phyloP scores from a whole-genome alignment of 2,329 filamentous ascomycete genomes.

The Aspergillus pseudoterreus region DNA sequence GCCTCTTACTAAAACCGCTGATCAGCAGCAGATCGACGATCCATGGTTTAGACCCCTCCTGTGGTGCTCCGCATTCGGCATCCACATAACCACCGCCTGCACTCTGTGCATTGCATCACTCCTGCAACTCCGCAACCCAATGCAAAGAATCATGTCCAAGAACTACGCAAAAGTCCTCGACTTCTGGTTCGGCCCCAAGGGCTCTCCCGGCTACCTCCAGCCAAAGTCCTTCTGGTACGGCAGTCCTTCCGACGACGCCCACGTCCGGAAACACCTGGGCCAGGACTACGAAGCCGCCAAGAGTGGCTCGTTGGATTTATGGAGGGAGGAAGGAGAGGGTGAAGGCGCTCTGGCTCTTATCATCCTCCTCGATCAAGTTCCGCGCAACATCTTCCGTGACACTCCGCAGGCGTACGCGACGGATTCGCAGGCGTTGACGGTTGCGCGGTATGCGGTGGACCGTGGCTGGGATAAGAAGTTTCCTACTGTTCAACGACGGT shows the following conservation, averaged over 20 bases:
- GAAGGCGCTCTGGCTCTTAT: conserved; percentile 32
- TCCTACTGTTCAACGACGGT: conserved; percentile 20
- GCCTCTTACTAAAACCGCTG: too few species aligned
- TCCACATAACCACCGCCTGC: too few species aligned
- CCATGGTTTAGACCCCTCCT: too few species aligned
- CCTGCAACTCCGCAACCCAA: too few species aligned
- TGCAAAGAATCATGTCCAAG: too few species aligned
- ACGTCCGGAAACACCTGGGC: conserved; percentile 16
- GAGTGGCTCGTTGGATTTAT: conserved; percentile 15
- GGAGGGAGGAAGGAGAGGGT: conserved; percentile 13
- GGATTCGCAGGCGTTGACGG: conserved; percentile 24
- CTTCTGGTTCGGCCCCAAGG: conserved; percentile 24
- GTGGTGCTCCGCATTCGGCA: too few species aligned
- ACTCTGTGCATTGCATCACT: too few species aligned
- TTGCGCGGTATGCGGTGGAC: conserved; percentile 25
- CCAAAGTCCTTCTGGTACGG: conserved; percentile 21
- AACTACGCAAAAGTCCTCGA: conserved; percentile 13
- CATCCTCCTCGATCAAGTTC: conserved; percentile 39
- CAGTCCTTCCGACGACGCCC: conserved; percentile 18
- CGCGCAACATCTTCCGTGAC: conserved; percentile 35
- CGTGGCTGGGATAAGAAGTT: conserved; percentile 25
- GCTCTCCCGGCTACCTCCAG: conserved; percentile 15
- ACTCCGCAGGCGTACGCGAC: conserved; percentile 28
- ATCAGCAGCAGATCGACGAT: too few species aligned
- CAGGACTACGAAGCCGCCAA: conserved; percentile 17